These are phyloP conservation scores for Galeopsis tetrahit DNA, from an alignment of 257 asterid genomes.

Conservation along the genomic window DNA sequence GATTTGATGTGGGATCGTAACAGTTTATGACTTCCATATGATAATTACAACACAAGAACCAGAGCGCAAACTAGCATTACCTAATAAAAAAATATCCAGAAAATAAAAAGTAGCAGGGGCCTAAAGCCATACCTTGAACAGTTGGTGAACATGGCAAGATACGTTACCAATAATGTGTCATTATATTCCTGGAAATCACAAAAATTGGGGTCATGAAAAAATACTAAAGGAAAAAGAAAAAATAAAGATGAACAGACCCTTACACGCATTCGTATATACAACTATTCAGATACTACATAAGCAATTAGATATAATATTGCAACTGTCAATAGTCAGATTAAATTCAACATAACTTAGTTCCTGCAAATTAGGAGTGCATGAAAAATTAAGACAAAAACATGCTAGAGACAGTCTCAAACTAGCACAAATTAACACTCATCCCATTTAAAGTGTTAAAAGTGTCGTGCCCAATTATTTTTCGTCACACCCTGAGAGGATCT, in stretches of 20 bases:
- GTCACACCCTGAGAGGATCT: no score
- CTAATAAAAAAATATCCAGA: not conserved
- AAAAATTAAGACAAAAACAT: no score
- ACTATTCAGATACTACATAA: constrained; percentile 1
- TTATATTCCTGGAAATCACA: constrained; percentile 73
- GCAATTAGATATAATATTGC: constrained; percentile 9
- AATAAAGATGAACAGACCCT: not conserved
- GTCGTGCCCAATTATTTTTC: no score
- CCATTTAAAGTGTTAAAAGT: no score
- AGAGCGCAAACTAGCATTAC: constrained; percentile 1
- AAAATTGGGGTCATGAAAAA: constrained; percentile 28
- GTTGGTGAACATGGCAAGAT: constrained; percentile 97
- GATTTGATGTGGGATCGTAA: no score
- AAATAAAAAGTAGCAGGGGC: constrained; percentile 21
- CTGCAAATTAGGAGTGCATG: no score
- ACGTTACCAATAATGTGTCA: constrained; percentile 77
- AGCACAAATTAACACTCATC: no score
- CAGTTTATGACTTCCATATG: no score
- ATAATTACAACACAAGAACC: no score
- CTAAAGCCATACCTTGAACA: constrained; percentile 75
- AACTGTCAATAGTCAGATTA: not conserved
- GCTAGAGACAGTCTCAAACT: no score
- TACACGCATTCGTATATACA: not conserved
- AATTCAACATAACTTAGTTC: no score
- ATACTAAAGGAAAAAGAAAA: not conserved